Percentiles rank a stretch among this genome's conserved stretches.
phyloP scores from a whole-genome alignment of 768 basidiomycete genomes.

The Rhodotorula paludigena region DNA sequence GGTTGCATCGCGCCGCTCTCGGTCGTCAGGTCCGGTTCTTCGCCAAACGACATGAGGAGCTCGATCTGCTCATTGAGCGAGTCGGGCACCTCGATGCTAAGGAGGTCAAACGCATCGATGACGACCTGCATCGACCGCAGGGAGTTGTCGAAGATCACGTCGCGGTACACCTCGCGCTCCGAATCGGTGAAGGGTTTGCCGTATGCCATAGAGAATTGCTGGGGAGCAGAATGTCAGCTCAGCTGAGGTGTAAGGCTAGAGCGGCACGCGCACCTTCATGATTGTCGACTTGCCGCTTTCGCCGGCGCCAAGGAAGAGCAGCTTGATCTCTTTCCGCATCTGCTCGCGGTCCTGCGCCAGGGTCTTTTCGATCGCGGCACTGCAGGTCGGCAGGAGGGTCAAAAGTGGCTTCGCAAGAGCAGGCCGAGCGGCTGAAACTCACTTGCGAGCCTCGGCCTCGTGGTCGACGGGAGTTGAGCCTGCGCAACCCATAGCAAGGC shows the following conservation, averaged over 20 bases:
- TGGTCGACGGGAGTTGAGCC: conserved; percentile 9
- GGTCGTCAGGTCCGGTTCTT: conserved; percentile 69
- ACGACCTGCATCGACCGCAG: conserved; percentile 93
- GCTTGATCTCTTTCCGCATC: conserved; percentile 18
- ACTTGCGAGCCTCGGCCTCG: conserved; percentile 20
- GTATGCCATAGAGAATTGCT: conserved; percentile 94
- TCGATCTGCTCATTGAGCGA: conserved; percentile 63
- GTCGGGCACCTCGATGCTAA: conserved; percentile 66
- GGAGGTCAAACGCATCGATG: conserved; percentile 80
- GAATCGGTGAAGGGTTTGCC: conserved; percentile 76
- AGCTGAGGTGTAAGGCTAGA: background rate
- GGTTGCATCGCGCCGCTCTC: conserved; percentile 65
- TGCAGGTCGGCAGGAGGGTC: background rate
- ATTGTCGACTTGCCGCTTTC: conserved; percentile 95
- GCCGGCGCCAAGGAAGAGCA: conserved; percentile 76
- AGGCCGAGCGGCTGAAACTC: no score
- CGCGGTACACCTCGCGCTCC: conserved; percentile 85
- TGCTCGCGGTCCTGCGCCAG: conserved; percentile 17
- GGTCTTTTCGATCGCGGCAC: conserved; percentile 15
- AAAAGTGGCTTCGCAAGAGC: background rate
- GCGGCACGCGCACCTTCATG: conserved; percentile 52
- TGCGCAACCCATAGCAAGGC: conserved; percentile 19
- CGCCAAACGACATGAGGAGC: conserved; percentile 68
- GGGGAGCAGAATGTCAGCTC: background rate
- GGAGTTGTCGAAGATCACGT: conserved; percentile 88